These are phyloP conservation scores for Colletotrichum salicis DNA, from an alignment of 2,329 filamentous ascomycete species.

Conservation along the genomic window DNA sequence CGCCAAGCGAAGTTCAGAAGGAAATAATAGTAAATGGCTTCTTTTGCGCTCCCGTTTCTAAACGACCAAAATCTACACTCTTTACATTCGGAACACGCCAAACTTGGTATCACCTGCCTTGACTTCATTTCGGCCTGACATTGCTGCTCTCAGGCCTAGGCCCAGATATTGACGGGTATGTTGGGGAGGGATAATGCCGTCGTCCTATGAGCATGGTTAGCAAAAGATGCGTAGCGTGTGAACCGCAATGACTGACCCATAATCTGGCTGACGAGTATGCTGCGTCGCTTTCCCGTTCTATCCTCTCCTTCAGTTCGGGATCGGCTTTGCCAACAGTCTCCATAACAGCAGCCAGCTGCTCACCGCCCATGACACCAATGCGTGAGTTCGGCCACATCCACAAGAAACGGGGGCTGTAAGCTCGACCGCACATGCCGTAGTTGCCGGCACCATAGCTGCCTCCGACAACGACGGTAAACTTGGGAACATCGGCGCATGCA, in stretches of 20 bases:
- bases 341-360: conserved; percentile 94
- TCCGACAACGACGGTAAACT: conserved; percentile 97
- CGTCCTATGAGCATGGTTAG: conserved; percentile 61
- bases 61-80: not conserved
- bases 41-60: not conserved
- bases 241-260: conserved; percentile 70
- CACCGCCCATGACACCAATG: conserved; percentile 94
- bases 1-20: not conserved
- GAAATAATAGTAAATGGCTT: not conserved
- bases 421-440: conserved; percentile 97
- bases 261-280: conserved; percentile 87
- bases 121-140: conserved; percentile 73
- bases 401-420: conserved; percentile 89
- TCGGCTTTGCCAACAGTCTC: conserved; percentile 89
- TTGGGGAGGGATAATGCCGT: conserved; percentile 81
- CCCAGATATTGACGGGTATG: conserved; percentile 80
- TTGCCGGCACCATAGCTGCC: conserved; percentile 94
- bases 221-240: conserved; percentile 28
- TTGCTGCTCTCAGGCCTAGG: conserved; percentile 75
- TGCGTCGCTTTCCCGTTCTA: conserved; percentile 90
- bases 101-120: conserved; percentile 74
- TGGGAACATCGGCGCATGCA: conserved; percentile 92
- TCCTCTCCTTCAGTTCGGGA: conserved; percentile 81
- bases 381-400: conserved; percentile 99
- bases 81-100: conserved; percentile 85